Percentiles rank a stretch among this genome's conserved stretches.
phyloP scores from a whole-genome alignment of 257 asterid species.

The Scutellaria galericulata region DNA sequence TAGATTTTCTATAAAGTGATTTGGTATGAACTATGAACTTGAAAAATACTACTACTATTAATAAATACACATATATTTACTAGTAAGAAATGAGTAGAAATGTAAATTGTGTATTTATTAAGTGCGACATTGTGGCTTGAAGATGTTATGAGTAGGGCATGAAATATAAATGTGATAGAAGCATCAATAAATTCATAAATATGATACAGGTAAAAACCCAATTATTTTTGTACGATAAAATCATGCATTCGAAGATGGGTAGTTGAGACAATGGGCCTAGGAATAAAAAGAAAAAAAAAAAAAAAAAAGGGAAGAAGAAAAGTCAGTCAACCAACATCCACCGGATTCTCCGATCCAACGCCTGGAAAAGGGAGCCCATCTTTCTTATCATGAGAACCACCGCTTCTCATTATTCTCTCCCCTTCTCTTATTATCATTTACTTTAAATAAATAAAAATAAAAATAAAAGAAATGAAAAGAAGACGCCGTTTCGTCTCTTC shows the following conservation, averaged over 20 bases:
- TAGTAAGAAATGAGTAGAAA: too few species aligned
- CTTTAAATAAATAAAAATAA: not conserved
- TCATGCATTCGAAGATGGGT: not conserved
- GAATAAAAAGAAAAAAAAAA: not conserved
- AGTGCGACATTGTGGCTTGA: too few species aligned
- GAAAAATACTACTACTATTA: too few species aligned
- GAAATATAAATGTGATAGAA: too few species aligned
- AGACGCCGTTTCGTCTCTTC: constrained; percentile 28
- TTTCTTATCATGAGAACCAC: constrained; percentile 24
- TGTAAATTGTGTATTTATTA: too few species aligned
- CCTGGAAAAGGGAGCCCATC: constrained; percentile 20
- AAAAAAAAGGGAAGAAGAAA: not conserved
- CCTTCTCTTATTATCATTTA: not conserved
- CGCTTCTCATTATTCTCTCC: constrained; percentile 10
- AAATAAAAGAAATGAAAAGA: not conserved
- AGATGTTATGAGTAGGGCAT: too few species aligned
- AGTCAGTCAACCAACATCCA: constrained; percentile 4
- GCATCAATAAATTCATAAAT: too few species aligned
- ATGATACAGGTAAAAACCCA: too few species aligned
- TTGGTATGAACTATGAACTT: too few species aligned
- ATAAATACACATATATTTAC: too few species aligned
- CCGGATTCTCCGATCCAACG: constrained; percentile 32
- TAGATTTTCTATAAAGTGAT: not conserved
- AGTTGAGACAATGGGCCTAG: constrained; percentile 1
- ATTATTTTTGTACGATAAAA: too few species aligned